These are phyloP conservation scores for Cetradonia linearis DNA, from an alignment of 495 filamentous ascomycete species.

Conservation along the genomic window DNA sequence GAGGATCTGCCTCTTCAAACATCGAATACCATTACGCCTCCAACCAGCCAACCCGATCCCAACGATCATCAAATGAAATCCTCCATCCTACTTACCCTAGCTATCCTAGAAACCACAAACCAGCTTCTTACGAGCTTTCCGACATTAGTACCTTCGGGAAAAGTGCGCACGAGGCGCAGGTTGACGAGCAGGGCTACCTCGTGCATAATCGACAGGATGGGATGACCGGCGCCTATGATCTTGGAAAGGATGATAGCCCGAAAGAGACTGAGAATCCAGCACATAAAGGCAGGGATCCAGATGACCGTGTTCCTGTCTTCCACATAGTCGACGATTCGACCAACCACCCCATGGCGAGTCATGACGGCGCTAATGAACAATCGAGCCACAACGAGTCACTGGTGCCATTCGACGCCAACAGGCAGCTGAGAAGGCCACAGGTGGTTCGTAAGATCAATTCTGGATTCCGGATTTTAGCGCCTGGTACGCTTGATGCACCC, in stretches of 20 bases:
- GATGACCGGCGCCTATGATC: constrained; percentile 8
- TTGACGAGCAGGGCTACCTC: constrained; percentile 39
- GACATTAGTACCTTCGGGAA: constrained; percentile 30
- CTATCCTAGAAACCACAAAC: not conserved
- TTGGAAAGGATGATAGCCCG: constrained; percentile 4
- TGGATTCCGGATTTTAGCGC: constrained; percentile 51
- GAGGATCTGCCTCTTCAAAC: constrained; percentile 9
- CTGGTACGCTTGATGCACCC: constrained; percentile 35
- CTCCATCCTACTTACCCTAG: constrained; percentile 8
- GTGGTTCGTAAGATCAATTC: constrained; percentile 46
- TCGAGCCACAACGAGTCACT: constrained; percentile 13
- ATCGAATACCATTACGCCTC: constrained; percentile 2
- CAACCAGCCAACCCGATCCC: not conserved
- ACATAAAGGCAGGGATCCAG: constrained; percentile 10
- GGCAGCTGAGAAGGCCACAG: constrained; percentile 13
- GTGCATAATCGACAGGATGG: constrained; percentile 26
- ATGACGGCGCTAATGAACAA: constrained; percentile 7
- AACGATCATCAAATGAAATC: not conserved
- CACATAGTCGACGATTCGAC: constrained; percentile 8
- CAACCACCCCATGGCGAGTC: constrained; percentile 4
- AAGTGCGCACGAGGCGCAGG: constrained; percentile 35
- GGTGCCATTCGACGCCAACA: constrained; percentile 3
- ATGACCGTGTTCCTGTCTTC: constrained; percentile 4
- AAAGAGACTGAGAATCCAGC: not conserved
- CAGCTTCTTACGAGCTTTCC: constrained; percentile 2